These are phyloP conservation scores for Prototheca cutis DNA, from an alignment of 163 green algal genomes.

Conservation along the genomic window DNA sequence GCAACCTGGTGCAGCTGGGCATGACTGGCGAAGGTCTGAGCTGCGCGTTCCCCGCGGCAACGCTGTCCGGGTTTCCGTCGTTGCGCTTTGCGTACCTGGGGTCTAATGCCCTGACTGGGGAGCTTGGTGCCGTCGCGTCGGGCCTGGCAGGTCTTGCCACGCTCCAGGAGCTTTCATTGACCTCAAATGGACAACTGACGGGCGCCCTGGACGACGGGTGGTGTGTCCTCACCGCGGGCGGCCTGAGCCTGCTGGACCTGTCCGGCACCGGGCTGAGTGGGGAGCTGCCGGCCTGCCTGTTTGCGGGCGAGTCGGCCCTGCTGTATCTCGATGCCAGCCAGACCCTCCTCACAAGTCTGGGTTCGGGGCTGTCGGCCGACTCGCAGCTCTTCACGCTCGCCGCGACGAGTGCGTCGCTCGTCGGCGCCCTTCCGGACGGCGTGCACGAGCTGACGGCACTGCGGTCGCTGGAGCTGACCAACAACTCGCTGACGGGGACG, in stretches of 20 bases:
- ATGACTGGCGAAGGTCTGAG: not conserved
- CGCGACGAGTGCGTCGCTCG: no score
- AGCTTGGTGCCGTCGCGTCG: not conserved
- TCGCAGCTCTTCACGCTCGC: no score
- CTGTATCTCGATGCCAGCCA: not conserved
- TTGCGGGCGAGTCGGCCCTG: not conserved
- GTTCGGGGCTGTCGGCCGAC: no score
- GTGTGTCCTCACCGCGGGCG: not conserved
- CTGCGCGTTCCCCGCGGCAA: not conserved
- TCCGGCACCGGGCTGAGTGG: not conserved
- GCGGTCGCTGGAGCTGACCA: constrained; percentile 22
- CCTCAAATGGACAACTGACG: not conserved
- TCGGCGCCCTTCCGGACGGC: no score
- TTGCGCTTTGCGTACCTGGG: not conserved
- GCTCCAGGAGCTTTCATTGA: not conserved
- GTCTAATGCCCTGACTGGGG: not conserved
- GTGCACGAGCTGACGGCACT: not conserved
- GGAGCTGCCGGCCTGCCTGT: constrained; percentile 2
- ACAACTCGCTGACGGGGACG: constrained; percentile 34
- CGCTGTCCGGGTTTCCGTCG: not conserved
- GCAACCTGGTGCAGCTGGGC: constrained; percentile 3
- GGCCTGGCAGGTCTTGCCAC: not conserved
- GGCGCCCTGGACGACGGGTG: not conserved
- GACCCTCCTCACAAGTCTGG: no score
- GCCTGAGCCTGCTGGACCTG: constrained; percentile 3